A percentile compares a stretch with the other conserved stretches of the same genome.
These are phyloP conservation scores for Pseudonitzschia delicatissima DNA, from an alignment of 108 stramenopile genomes.

Conservation along the genomic window DNA sequence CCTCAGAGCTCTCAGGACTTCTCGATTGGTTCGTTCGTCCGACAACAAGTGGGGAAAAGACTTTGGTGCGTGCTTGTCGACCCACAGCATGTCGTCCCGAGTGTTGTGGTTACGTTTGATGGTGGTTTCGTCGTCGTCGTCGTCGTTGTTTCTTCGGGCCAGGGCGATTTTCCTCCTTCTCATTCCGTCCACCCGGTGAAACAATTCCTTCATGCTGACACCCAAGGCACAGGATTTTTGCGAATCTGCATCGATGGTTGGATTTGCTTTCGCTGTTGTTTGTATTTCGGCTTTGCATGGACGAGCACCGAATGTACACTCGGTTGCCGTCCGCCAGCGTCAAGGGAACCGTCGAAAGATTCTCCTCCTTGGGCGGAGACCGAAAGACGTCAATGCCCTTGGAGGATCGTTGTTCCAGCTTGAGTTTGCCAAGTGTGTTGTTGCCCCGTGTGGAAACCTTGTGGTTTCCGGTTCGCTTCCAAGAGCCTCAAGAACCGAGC, in stretches of 20 bases:
- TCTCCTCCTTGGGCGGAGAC: not conserved
- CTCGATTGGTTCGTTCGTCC: slow-evolving; percentile 92
- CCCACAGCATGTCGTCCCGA: slow-evolving; percentile 65
- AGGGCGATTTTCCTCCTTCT: not conserved
- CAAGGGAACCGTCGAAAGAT: slow-evolving; percentile 11
- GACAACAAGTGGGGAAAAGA: slow-evolving; percentile 87
- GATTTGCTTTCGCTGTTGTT: not conserved
- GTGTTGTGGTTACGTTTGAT: not conserved
- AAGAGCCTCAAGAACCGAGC: slow-evolving; percentile 19
- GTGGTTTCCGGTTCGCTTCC: not conserved
- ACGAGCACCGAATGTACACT: slow-evolving; percentile 17
- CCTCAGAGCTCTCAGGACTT: slow-evolving; percentile 84
- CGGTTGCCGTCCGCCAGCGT: slow-evolving; percentile 28
- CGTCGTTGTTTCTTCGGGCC: not conserved
- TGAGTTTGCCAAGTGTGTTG: too few species aligned
- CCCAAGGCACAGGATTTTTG: not conserved
- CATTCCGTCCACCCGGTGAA: slow-evolving; percentile 8
- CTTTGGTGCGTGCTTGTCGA: slow-evolving; percentile 90
- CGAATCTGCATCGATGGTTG: not conserved
- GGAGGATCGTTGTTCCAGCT: too few species aligned
- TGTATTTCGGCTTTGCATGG: not conserved
- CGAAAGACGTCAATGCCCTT: not conserved
- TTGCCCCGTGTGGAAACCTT: not conserved
- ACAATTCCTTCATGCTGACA: slow-evolving; percentile 7
- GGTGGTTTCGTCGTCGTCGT: not conserved